Percentiles rank a stretch among this genome's conserved stretches.
phyloP scores from a whole-genome alignment of 2,329 filamentous ascomycete species.

The Alternaria sp. region DNA sequence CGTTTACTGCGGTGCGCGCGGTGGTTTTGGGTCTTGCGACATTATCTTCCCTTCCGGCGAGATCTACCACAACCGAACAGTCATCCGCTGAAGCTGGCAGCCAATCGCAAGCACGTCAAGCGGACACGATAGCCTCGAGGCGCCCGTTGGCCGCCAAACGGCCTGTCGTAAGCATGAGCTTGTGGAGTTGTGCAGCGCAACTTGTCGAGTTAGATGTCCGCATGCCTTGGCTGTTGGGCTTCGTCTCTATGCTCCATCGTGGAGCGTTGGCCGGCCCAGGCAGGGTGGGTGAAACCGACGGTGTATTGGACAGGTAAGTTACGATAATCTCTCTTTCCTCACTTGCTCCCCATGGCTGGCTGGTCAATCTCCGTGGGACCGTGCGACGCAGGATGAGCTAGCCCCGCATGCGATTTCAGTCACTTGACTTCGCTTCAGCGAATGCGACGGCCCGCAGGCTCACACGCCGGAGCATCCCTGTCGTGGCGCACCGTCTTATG shows the following conservation, averaged over 20 bases:
- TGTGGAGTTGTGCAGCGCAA: slow-evolving; percentile 77
- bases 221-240: slow-evolving; percentile 90
- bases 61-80: slow-evolving; percentile 51
- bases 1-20: slow-evolving; percentile 71
- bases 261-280: slow-evolving; percentile 77
- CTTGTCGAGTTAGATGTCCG: slow-evolving; percentile 76
- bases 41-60: slow-evolving; percentile 71
- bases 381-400: slow-evolving; percentile 47
- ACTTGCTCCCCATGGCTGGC: slow-evolving; percentile 40
- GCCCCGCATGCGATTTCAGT: slow-evolving; percentile 65
- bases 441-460: slow-evolving; percentile 51
- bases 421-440: slow-evolving; percentile 66
- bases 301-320: slow-evolving; percentile 89
- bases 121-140: slow-evolving; percentile 46
- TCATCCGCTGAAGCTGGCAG: slow-evolving; percentile 39
- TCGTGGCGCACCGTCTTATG: slow-evolving; percentile 45
- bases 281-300: slow-evolving; percentile 75
- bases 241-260: slow-evolving; percentile 78
- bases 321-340: slow-evolving; percentile 42
- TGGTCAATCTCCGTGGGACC: slow-evolving; percentile 29
- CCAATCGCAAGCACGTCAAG: slow-evolving; percentile 43
- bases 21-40: slow-evolving; percentile 70
- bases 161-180: slow-evolving; percentile 77
- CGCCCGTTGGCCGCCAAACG: slow-evolving; percentile 55
- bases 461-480: slow-evolving; percentile 47